These are phyloP conservation scores for Chionographis japonica DNA, from an alignment of 106 monocot genomes.

Conservation along the genomic window DNA sequence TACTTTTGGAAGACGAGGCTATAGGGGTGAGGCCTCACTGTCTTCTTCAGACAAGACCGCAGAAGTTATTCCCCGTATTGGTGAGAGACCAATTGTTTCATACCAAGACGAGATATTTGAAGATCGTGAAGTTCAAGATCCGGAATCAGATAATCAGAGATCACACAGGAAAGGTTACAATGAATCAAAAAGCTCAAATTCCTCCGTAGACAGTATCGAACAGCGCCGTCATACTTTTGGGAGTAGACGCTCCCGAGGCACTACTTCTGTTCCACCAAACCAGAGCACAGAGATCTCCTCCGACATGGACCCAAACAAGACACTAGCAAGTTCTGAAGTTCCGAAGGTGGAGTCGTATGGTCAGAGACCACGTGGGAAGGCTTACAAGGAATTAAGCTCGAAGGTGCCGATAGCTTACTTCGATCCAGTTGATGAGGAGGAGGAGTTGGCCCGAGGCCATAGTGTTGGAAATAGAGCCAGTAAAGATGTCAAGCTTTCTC, in stretches of 20 bases:
- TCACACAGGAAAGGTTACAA: background rate
- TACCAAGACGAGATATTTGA: too few relatives aligned
- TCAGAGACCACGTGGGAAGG: conserved; percentile 6
- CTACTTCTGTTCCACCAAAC: background rate
- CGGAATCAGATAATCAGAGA: background rate
- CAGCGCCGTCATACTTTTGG: background rate
- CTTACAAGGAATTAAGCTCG: conserved; percentile 13
- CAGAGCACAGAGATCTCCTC: background rate
- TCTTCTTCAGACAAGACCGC: background rate
- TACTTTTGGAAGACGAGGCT: conserved; percentile 1
- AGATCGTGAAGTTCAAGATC: background rate
- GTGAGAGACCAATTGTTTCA: background rate
- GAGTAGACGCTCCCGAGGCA: background rate
- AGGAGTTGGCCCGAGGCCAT: background rate
- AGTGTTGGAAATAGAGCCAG: conserved; percentile 3
- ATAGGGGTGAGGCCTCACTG: background rate
- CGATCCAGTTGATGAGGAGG: conserved; percentile 15
- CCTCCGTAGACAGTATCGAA: background rate
- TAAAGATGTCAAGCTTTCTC: conserved; percentile 32
- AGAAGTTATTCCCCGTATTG: background rate
- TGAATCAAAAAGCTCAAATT: background rate
- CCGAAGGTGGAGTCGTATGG: background rate
- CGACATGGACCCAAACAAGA: background rate
- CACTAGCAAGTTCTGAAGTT: conserved; percentile 5
- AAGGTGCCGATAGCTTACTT: conserved; percentile 9